Base-by-base conservation (phyloP, 2,329 filamentous ascomycete species). In the Gnomoniopsis sp. region DNA sequence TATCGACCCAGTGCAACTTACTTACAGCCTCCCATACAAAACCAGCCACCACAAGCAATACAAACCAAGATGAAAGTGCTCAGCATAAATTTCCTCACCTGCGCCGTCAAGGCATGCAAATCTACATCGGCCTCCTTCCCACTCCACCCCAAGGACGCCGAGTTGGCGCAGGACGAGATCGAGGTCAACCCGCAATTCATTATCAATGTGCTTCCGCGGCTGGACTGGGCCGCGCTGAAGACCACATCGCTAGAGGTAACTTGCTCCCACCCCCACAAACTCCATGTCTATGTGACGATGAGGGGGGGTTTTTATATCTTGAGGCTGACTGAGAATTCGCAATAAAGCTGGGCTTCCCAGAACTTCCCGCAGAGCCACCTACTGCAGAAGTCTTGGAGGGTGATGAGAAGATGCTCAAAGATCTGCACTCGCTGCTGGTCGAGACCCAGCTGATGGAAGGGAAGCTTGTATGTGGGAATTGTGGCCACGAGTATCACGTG, bases 81-180 rank as follows among this genome's bases (percentile, higher is more conserved):
- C 54, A 97, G 92, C 62, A 88, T 96, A 69, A 98, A 98, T 77
- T 99, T 99, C 76, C 80, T 98, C 65, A 95, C 91, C 68, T 99
- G 95, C 80, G 93, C 95, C 62, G 89, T 96, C 71, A 98, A 97
- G 81, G 82, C 89, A 58, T 99, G 95, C 88, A 96, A 96, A 77
- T 84, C 86, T 58, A 87, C 88, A 34, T 80, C 88, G 6, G 78
- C 83, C 54, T 91, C 91, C 23, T 98, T 96, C 70, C 95, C 95
- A 2, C 83, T 99, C 17, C 95, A 98, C 73, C 93, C 95, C 57
- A 88, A 88, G 68, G 92, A 98, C 68, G 93, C 91, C 54, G 92
- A 96, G 72, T 87, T 99, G 23, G 92, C 93, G 65, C 87, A 92
- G 68, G 83, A 90, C 66, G 90, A 96, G 66, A 78, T 93, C 62